These are phyloP conservation scores for Terana coerulea DNA, from an alignment of 768 basidiomycete genomes.

Conservation along the genomic window DNA sequence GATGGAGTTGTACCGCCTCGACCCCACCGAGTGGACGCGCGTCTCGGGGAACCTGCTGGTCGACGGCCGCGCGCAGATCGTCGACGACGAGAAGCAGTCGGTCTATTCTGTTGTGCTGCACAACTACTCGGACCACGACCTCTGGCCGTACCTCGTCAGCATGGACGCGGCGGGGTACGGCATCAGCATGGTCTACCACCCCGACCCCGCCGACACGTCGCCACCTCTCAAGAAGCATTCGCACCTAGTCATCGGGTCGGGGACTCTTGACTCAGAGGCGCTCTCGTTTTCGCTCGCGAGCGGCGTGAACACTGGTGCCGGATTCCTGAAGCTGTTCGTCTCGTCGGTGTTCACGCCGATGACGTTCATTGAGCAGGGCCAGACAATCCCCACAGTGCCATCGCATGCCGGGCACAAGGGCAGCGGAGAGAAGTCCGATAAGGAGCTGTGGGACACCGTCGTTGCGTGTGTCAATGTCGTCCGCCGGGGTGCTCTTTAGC, in stretches of 20 bases:
- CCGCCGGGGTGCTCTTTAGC: constrained; percentile 1
- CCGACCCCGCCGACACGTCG: constrained; percentile 31
- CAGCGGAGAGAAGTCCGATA: constrained; percentile 4
- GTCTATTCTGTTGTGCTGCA: constrained; percentile 47
- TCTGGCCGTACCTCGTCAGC: constrained; percentile 62
- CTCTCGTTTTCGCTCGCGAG: constrained; percentile 40
- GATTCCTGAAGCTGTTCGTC: constrained; percentile 57
- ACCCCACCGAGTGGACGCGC: constrained; percentile 40
- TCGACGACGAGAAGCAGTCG: constrained; percentile 34
- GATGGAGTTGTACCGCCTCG: constrained; percentile 50
- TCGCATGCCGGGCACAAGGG: not conserved
- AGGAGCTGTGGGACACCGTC: constrained; percentile 29
- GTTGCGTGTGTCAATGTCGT: constrained; percentile 27
- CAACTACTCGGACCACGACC: constrained; percentile 46
- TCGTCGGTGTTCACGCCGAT: constrained; percentile 48
- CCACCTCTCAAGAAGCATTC: constrained; percentile 44
- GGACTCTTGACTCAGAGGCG: constrained; percentile 42
- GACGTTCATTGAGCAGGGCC: constrained; percentile 45
- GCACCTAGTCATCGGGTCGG: constrained; percentile 39
- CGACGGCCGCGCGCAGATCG: constrained; percentile 45
- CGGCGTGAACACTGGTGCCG: constrained; percentile 36
- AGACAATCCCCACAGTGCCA: constrained; percentile 7
- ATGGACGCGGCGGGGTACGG: constrained; percentile 56
- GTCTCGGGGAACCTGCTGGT: constrained; percentile 44
- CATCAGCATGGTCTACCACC: constrained; percentile 53